A percentile compares a stretch with the other conserved stretches of the same genome.
Evolutionary conservation across 352 stramenopile species (phyloP).

Genomic region (Albugo candida): DNA sequence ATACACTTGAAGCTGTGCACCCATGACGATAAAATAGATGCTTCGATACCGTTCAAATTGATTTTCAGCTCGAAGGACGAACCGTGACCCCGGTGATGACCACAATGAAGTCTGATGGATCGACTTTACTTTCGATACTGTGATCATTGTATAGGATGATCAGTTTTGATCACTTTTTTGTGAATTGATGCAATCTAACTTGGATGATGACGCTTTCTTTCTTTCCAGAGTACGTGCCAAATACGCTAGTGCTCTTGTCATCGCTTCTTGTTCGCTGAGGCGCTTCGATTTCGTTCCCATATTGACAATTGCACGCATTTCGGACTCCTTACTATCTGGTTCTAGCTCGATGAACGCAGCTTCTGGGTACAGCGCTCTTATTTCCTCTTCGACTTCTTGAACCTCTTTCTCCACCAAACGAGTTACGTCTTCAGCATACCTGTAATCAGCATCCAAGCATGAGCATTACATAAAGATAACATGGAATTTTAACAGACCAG

Average conservation of each 20-base stretch:
- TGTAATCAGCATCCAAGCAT: constrained; percentile 2
- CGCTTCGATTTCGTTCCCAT: constrained; percentile 66
- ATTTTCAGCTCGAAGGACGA: too few relatives aligned
- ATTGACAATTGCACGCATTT: constrained; percentile 66
- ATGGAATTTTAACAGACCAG: constrained; percentile 38
- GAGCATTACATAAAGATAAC: background rate
- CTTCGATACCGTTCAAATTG: too few relatives aligned
- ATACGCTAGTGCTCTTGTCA: constrained; percentile 53
- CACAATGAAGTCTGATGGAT: too few relatives aligned
- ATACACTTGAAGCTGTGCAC: too few relatives aligned
- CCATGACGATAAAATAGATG: too few relatives aligned
- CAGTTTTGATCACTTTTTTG: too few relatives aligned
- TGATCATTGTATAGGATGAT: too few relatives aligned
- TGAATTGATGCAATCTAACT: too few relatives aligned
- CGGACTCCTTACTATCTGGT: constrained; percentile 83
- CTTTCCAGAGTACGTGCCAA: constrained; percentile 56
- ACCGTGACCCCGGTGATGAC: too few relatives aligned
- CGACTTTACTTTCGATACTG: too few relatives aligned
- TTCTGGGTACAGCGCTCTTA: constrained; percentile 83
- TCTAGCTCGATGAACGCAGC: constrained; percentile 95
- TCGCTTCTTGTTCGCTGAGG: constrained; percentile 70
- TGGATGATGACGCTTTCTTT: constrained; percentile 4
- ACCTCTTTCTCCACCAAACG: constrained; percentile 91
- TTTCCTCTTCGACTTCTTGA: constrained; percentile 88
- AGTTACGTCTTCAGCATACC: constrained; percentile 91